Evolutionary conservation across 768 basidiomycete species (phyloP), one percentile per base, ranked within the genome.

Genomic region (Boletus pseudopeckii): DNA sequence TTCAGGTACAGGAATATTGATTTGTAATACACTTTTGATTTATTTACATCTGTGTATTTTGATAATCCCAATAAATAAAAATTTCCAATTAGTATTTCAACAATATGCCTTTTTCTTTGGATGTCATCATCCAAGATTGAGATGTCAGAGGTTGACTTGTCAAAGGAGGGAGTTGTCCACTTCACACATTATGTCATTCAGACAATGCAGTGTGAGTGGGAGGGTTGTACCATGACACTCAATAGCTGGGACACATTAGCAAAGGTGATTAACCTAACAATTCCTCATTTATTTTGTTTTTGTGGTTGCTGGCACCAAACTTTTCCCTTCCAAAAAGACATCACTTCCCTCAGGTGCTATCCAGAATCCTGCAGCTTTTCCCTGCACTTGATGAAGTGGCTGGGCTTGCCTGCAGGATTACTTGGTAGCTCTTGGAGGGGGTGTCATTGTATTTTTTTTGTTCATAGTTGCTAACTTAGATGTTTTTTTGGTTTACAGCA

Each of bases 161-260:
- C 69, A 48, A 62, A 50, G 24, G 57, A 67, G 30, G 47, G 43
- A 5, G n/a, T 66, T 26, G 15, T 59, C 38, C 20, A 57, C 6
- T 24, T 72, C 49, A 64, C 69, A 57, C 62, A 53, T 26, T 39
- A 37, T 59, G 57, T 59, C 30, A 63, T 71, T 3, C 65, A 63
- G n/a, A 34, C 49, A 40, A 57, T 64, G 38, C 66, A 53, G 7
- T 70, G 69, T 57, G 69, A 70, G 10, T 70, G 69, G 69, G 63
- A 63, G 18, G 59, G 45, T 13, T 70, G 69, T 46, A 34, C 53
- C 26, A 45, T 58, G n/a, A 50, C 44, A 48, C 61, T 70, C 20
- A 70, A 70, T 45, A 63, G 68, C 45, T 71, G 66, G 59, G 20
- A 64, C 20, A 59, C 58, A 56, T 53, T 70, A 44, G 52, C 55